A percentile compares a stretch with the other conserved stretches of the same genome.
phyloP scores from a whole-genome alignment of 2,329 filamentous ascomycete species.

The Trichoderma aggressivum region DNA sequence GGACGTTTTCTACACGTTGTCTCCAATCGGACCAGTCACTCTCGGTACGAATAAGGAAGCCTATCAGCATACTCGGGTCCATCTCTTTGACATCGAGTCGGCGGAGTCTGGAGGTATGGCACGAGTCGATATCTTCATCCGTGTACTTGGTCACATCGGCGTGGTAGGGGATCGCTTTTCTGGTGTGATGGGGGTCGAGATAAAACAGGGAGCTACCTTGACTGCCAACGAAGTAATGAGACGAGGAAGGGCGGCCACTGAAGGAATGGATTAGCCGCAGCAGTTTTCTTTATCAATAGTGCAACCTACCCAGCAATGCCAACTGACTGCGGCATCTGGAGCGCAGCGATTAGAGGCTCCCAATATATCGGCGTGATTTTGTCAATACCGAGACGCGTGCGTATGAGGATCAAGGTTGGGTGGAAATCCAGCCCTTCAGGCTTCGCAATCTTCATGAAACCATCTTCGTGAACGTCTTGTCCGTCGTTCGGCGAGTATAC shows the following conservation, averaged over 20 bases:
- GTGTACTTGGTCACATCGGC: constrained; percentile 57
- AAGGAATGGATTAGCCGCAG: background rate
- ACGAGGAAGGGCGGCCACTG: constrained; percentile 88
- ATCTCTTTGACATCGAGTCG: constrained; percentile 84
- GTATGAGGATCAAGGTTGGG: constrained; percentile 84
- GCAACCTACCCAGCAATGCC: constrained; percentile 81
- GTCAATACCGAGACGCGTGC: constrained; percentile 86
- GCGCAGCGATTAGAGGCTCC: constrained; percentile 79
- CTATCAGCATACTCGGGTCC: constrained; percentile 97
- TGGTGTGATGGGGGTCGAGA: constrained; percentile 86
- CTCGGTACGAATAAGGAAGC: constrained; percentile 79
- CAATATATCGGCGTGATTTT: constrained; percentile 93
- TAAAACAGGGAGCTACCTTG: constrained; percentile 82
- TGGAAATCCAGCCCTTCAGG: constrained; percentile 64
- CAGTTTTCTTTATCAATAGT: background rate
- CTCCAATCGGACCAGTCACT: constrained; percentile 85
- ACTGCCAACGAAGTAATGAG: constrained; percentile 60
- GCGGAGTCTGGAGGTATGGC: constrained; percentile 81
- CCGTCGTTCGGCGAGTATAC: constrained; percentile 90
- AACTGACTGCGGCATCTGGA: constrained; percentile 89
- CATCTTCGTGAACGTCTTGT: constrained; percentile 89
- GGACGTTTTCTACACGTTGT: constrained; percentile 66
- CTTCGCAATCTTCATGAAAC: constrained; percentile 73
- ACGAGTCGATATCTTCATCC: constrained; percentile 71
- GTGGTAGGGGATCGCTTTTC: constrained; percentile 66